Conservation (phyloP, 805 yeast genomes). For the Candida boidinii region DNA sequence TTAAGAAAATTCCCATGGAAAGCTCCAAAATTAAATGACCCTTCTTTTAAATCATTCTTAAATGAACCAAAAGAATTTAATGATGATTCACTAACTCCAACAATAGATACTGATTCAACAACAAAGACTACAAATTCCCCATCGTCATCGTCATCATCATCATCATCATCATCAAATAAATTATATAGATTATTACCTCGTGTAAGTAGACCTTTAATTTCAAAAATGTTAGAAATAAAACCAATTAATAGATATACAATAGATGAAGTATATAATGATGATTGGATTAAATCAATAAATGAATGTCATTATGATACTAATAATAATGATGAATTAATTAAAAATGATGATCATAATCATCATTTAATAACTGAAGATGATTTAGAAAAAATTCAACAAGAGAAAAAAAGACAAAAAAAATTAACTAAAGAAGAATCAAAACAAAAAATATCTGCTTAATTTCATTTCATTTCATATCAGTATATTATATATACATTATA, state of each 20-base stretch:
- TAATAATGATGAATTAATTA: slow-evolving; percentile 14
- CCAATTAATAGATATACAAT: slow-evolving; percentile 52
- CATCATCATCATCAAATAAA: slow-evolving; percentile 55
- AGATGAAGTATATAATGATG: slow-evolving; percentile 44
- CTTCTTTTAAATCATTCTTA: slow-evolving; percentile 64
- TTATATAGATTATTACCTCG: slow-evolving; percentile 64
- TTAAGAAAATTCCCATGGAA: slow-evolving; percentile 93
- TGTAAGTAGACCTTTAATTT: slow-evolving; percentile 52
- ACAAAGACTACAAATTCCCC: slow-evolving; percentile 1
- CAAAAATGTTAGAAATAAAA: slow-evolving; percentile 55
- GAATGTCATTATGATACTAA: slow-evolving; percentile 34
- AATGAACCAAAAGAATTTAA: slow-evolving; percentile 12
- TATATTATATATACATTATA: neutral
- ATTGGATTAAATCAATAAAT: slow-evolving; percentile 50
- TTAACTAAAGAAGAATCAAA: slow-evolving; percentile 11
- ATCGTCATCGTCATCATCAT: slow-evolving; percentile 6
- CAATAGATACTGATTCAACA: neutral
- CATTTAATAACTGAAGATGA: slow-evolving; percentile 65
- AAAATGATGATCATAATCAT: slow-evolving; percentile 43
- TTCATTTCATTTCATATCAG: no score
- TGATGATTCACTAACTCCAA: no score
- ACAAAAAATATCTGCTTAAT: no score
- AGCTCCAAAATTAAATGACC: slow-evolving; percentile 71
- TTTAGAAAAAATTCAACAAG: slow-evolving; percentile 31
- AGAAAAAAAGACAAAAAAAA: slow-evolving; percentile 19